These are phyloP conservation scores for Monosporascus sp. DNA, from an alignment of 2,329 filamentous ascomycete species.

Conservation along the genomic window DNA sequence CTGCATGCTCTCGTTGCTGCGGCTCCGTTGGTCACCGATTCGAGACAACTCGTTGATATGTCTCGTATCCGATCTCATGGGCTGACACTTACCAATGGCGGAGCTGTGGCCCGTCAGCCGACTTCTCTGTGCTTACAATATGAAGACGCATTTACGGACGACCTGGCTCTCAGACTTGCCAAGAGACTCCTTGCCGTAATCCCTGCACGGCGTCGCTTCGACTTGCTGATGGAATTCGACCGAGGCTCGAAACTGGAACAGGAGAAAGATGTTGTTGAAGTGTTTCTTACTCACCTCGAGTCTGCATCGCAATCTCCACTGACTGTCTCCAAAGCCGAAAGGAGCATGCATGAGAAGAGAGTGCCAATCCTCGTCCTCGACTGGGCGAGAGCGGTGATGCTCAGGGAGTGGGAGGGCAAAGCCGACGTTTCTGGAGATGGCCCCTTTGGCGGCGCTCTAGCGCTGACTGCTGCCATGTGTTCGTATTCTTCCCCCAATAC, in stretches of 20 bases:
- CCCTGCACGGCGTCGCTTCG: conserved; percentile 45
- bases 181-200: conserved; percentile 55
- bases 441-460: conserved; percentile 70
- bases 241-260: conserved; percentile 23
- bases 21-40: conserved; percentile 44
- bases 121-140: conserved; percentile 51
- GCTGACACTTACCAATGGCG: conserved; percentile 41
- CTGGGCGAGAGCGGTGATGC: conserved; percentile 68
- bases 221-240: conserved; percentile 36
- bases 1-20: conserved; percentile 58
- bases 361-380: conserved; percentile 57
- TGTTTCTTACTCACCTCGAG: conserved; percentile 49
- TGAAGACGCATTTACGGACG: conserved; percentile 58
- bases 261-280: conserved; percentile 40
- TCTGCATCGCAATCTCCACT: conserved; percentile 41
- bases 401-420: conserved; percentile 76
- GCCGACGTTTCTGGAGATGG: conserved; percentile 65
- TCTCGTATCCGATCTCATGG: conserved; percentile 55
- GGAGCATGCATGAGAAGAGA: conserved; percentile 51
- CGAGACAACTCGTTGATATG: conserved; percentile 50
- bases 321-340: conserved; percentile 45
- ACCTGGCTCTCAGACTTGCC: conserved; percentile 54
- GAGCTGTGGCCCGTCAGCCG: conserved; percentile 41
- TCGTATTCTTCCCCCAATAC: conserved; percentile 30
- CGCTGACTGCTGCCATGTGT: conserved; percentile 69